Evolutionary conservation across 768 basidiomycete species (phyloP).

Genomic region (Phanerochaete carnosa): DNA sequence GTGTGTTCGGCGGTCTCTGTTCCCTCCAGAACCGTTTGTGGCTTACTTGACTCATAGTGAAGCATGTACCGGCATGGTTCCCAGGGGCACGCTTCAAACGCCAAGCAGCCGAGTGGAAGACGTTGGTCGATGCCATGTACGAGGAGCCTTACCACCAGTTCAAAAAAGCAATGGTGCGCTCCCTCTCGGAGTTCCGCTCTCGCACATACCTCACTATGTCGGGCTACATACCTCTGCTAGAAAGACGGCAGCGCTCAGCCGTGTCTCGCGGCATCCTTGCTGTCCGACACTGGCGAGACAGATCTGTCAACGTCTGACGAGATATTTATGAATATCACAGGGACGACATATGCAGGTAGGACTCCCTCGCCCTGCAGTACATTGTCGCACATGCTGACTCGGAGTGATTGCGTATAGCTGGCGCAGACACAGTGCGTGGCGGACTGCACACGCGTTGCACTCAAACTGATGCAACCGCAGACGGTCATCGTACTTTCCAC

Average conservation of each 20-base stretch:
- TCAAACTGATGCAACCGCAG: background rate
- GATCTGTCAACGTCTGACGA: background rate
- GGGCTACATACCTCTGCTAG: too few relatives aligned
- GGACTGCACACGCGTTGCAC: background rate
- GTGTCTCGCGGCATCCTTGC: too few relatives aligned
- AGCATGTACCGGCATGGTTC: background rate
- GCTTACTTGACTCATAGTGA: background rate
- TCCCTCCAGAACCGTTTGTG: too few relatives aligned
- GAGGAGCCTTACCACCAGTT: conserved; percentile 59
- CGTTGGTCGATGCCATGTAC: conserved; percentile 59
- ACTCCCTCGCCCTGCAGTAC: background rate
- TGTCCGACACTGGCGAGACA: too few relatives aligned
- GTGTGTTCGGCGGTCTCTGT: background rate
- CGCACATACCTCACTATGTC: background rate
- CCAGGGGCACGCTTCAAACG: conserved; percentile 15
- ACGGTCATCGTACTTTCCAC: background rate
- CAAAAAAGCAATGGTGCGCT: conserved; percentile 25
- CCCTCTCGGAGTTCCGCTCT: too few relatives aligned
- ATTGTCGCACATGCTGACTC: background rate
- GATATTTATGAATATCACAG: conserved; percentile 5
- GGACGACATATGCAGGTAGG: conserved; percentile 23
- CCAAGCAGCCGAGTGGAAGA: conserved; percentile 60
- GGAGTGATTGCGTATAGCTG: background rate
- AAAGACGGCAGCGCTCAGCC: background rate
- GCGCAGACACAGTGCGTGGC: background rate